Conservation (phyloP, 2,329 filamentous ascomycete species). For the Plectosphaerella plurivora region DNA sequence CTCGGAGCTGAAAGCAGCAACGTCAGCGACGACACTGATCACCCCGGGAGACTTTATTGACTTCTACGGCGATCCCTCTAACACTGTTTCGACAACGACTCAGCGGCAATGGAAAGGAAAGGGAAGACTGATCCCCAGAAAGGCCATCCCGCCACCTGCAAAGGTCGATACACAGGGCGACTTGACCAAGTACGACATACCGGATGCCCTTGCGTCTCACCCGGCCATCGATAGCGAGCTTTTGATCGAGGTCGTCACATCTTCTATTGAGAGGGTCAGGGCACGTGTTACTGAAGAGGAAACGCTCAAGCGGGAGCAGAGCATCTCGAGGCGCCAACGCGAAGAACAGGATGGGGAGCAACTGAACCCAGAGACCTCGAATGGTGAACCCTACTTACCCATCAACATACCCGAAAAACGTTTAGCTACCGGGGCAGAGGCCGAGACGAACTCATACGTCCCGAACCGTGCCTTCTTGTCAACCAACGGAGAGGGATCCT, state of each 20-base stretch:
- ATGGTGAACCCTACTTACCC: constrained; percentile 28
- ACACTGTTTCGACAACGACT: constrained; percentile 14
- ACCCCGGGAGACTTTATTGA: constrained; percentile 22
- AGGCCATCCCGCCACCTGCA: constrained; percentile 13
- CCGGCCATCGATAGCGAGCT: constrained; percentile 32
- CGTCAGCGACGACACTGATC: neutral
- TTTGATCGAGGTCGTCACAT: constrained; percentile 33
- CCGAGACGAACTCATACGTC: neutral
- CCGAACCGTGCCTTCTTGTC: neutral
- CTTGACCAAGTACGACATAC: constrained; percentile 44
- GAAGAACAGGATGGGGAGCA: constrained; percentile 10
- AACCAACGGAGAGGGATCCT: constrained; percentile 3
- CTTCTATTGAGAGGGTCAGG: constrained; percentile 42
- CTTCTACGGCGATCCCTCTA: constrained; percentile 22
- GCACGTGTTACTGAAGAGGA: constrained; percentile 22
- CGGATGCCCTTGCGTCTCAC: constrained; percentile 32
- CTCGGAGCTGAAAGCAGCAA: neutral
- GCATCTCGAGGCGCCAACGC: neutral
- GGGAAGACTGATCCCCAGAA: constrained; percentile 11
- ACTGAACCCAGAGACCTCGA: neutral
- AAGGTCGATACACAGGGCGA: constrained; percentile 25
- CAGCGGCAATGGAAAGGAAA: constrained; percentile 9
- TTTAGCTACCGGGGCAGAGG: neutral
- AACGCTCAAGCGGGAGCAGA: constrained; percentile 14
- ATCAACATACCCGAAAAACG: constrained; percentile 21